Percentiles rank a stretch among this genome's conserved stretches.
phyloP scores from a whole-genome alignment of 2,329 filamentous ascomycete species.

The Fusarium newnesense region DNA sequence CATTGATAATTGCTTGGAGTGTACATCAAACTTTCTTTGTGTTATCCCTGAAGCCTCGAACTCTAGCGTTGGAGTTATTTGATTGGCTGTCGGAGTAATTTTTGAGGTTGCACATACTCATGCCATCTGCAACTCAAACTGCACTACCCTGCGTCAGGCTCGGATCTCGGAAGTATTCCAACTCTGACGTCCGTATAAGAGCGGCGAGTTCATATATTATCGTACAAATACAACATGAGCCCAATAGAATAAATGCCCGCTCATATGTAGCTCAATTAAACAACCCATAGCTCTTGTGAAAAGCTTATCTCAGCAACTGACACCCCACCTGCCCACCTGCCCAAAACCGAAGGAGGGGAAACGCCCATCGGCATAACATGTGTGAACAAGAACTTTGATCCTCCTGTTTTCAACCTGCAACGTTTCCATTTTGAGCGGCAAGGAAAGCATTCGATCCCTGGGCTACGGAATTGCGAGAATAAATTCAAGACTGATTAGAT shows the following conservation, averaged over 20 bases:
- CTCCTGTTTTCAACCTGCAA: constrained; percentile 2
- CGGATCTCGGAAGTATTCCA: neutral
- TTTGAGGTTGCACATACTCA: constrained; percentile 22
- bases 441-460: neutral
- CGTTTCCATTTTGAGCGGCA: constrained; percentile 8
- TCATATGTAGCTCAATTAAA: neutral
- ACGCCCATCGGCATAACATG: constrained; percentile 3
- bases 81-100: constrained; percentile 15
- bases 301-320: constrained; percentile 41
- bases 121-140: constrained; percentile 17
- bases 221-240: neutral
- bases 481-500: neutral
- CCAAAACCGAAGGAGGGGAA: constrained; percentile 42
- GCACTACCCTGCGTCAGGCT: constrained; percentile 11
- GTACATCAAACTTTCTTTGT: neutral
- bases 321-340: constrained; percentile 42
- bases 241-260: neutral
- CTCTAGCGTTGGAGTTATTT: neutral
- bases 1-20: neutral
- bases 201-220: neutral
- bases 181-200: neutral
- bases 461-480: neutral
- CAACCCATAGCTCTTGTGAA: neutral
- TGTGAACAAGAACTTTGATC: constrained; percentile 1
- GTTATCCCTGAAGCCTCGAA: neutral